A percentile compares a stretch with the other conserved stretches of the same genome.
phyloP scores from a whole-genome alignment of 2,329 filamentous ascomycete genomes.

The Trichophyton verrucosum region DNA sequence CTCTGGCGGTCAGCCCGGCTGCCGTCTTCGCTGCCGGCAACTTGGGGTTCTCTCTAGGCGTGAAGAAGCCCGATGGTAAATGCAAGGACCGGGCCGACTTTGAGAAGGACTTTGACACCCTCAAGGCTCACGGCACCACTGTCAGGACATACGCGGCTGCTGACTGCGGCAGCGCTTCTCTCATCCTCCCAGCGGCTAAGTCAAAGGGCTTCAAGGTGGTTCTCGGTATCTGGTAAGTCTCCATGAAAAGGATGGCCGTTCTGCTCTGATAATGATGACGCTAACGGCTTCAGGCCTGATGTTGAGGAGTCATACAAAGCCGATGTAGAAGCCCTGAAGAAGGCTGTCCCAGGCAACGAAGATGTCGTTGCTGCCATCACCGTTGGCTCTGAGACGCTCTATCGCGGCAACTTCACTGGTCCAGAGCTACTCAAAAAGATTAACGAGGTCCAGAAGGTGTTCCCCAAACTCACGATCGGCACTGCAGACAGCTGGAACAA shows the following conservation, averaged over 20 bases:
- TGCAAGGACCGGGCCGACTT: slow-evolving; percentile 56
- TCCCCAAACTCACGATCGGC: slow-evolving; percentile 45
- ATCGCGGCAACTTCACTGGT: slow-evolving; percentile 55
- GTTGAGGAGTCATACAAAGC: slow-evolving; percentile 48
- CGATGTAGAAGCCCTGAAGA: slow-evolving; percentile 48
- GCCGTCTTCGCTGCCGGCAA: slow-evolving; percentile 42
- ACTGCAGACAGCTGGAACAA: slow-evolving; percentile 66
- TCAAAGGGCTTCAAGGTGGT: slow-evolving; percentile 53
- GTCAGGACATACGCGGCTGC: slow-evolving; percentile 56
- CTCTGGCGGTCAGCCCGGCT: slow-evolving; percentile 35
- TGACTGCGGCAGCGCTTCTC: slow-evolving; percentile 52
- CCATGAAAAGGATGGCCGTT: not conserved
- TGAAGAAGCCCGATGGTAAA: slow-evolving; percentile 46
- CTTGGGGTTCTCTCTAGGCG: slow-evolving; percentile 55
- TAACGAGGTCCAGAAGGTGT: slow-evolving; percentile 46
- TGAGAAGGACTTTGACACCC: slow-evolving; percentile 51
- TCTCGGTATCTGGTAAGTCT: slow-evolving; percentile 53
- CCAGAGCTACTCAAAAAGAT: slow-evolving; percentile 49
- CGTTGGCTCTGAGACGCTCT: slow-evolving; percentile 58
- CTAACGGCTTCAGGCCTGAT: slow-evolving; percentile 41
- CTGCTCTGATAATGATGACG: not conserved
- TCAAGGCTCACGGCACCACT: slow-evolving; percentile 42
- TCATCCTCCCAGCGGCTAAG: slow-evolving; percentile 55
- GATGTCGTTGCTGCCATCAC: slow-evolving; percentile 56
- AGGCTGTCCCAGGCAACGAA: slow-evolving; percentile 33